Conservation (phyloP, 176 grass and related monocot genomes). For the Secale cereale region DNA sequence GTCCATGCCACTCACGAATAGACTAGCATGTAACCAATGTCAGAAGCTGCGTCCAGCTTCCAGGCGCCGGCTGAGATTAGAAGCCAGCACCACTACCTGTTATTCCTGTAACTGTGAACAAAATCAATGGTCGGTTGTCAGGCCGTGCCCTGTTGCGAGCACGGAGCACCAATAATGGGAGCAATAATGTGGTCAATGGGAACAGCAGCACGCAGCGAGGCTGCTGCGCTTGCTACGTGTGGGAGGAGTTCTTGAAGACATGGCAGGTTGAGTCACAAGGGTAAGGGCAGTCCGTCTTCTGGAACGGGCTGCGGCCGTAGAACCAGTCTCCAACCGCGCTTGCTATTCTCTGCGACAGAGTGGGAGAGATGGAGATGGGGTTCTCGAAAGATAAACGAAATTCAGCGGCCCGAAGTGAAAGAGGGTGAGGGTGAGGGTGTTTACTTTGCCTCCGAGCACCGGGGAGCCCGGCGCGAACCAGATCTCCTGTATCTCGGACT, state of each 20-base stretch:
- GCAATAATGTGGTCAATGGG: conserved; percentile 14
- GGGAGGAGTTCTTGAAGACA: conserved; percentile 28
- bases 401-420: not conserved
- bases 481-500: conserved; percentile 48
- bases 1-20: no score
- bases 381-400: not conserved
- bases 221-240: conserved; percentile 51
- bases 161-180: conserved; percentile 3
- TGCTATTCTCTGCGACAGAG: conserved; percentile 47
- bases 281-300: conserved; percentile 67
- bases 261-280: conserved; percentile 66
- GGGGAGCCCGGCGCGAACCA: conserved; percentile 56
- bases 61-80: no score
- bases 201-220: conserved; percentile 19
- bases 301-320: conserved; percentile 36
- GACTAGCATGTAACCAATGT: no score
- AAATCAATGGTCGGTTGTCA: conserved; percentile 16
- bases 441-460: conserved; percentile 52
- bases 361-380: not conserved
- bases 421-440: not conserved
- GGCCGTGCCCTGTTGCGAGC: conserved; percentile 11
- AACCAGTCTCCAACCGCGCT: conserved; percentile 64
- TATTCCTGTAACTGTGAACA: conserved; percentile 13
- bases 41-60: no score
- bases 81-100: no score